Conservation (phyloP, 495 filamentous ascomycete genomes). For the Penicillium simplicissimum region DNA sequence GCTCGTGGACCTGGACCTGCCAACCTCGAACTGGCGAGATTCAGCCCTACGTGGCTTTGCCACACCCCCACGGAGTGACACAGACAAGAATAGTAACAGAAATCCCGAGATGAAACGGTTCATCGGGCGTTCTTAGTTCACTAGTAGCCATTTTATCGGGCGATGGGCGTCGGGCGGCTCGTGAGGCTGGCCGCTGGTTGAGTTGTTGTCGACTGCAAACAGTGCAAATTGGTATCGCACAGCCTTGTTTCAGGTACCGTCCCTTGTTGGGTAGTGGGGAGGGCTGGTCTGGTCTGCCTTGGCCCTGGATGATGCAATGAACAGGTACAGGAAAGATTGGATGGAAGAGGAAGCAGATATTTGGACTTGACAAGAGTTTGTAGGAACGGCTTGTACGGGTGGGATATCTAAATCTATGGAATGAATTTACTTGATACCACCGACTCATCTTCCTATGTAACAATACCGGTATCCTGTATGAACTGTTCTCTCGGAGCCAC, state of each 20-base stretch:
- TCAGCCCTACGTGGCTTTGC: constrained; percentile 18
- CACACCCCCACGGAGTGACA: constrained; percentile 5
- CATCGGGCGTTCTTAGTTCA: not conserved
- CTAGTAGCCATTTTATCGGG: not conserved
- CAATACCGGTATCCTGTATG: not conserved
- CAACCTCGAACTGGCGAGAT: not conserved
- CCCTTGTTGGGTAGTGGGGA: not conserved
- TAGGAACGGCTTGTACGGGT: not conserved
- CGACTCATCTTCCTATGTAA: not conserved
- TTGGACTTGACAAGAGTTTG: not conserved
- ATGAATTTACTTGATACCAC: too few relatives aligned
- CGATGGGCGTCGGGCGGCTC: not conserved
- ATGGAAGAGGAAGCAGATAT: not conserved
- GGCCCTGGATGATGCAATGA: constrained; percentile 1
- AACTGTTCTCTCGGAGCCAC: not conserved
- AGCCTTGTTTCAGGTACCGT: not conserved
- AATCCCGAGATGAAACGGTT: not conserved
- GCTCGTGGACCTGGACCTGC: constrained; percentile 7
- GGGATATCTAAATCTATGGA: not conserved
- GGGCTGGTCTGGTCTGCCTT: not conserved
- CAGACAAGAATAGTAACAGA: constrained; percentile 12
- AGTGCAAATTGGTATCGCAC: constrained; percentile 2
- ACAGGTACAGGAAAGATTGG: not conserved
- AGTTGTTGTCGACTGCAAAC: not conserved
- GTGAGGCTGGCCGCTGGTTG: too few relatives aligned